Base-by-base conservation (phyloP, 1,139 yeast genomes). In the Taphrina deformans region DNA sequence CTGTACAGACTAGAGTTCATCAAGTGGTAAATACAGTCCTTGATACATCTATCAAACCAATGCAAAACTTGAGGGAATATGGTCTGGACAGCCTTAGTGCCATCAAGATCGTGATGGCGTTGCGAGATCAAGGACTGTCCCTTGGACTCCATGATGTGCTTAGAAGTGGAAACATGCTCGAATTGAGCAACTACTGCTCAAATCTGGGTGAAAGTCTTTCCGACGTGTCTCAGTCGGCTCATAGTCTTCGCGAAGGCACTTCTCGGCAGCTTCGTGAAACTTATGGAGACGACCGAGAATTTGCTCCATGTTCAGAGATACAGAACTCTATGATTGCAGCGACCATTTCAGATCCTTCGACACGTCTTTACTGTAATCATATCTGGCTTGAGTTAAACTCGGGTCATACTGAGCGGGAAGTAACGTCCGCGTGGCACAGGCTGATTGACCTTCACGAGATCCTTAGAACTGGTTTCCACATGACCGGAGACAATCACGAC, bases 381-480 rank as follows among this genome's bases (percentile, higher is more conserved):
- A 41, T 64, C n/a, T 16, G 26, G 27, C 45, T 63, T 6, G 26
- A 55, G 33, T 38, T 68, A 9, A 55, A 40, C 2, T 7, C 16
- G 5, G 24, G 16, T 18, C 10, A 18, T 26, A 27, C 41, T 12
- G 41, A 26, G 9, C 21, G 16, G 10, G 40, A 27, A 16, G n/a
- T 66, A 18, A 14, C 59, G 16, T 27, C 35, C 6, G 68, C 67
- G 5, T 51, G 69, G 55, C 26, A 38, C 24, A 14, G 23, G 7
- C 24, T 70, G 23, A 60, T 69, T 16, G 66, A 63, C 18, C 27
- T 31, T 18, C 66, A 69, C 44, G 67, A 69, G 38, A 68, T 69
- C n/a, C 41, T 70, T 18, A 50, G 72, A 9, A 69, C 71, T 18
- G 72, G 71, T 1, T 70, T 69, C 44, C 33, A 40, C 16, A 31